Base-by-base conservation (phyloP, 116 monocot species). In the Papilionanthe hybrid region DNA sequence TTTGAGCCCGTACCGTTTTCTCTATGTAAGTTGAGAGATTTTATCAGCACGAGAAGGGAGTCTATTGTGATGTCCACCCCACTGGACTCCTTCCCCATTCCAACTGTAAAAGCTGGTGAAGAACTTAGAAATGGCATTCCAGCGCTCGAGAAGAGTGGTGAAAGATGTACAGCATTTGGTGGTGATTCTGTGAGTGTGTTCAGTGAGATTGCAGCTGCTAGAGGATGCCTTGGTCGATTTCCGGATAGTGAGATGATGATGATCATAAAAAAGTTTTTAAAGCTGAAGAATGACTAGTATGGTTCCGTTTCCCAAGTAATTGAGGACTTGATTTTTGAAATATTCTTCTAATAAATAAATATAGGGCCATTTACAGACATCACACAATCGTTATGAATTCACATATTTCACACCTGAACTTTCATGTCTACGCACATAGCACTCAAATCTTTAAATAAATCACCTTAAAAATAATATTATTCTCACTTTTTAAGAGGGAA, bases 201-300 rank as follows among this genome's bases (percentile, higher is more conserved):
- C 83, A 93, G 55, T 72, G 95, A 98, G 84, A 75, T 91, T 42
- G 91, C 92, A 45, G 95, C 94, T n/a, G 88, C 94, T 23, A 85
- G 82, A 79, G 98, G 98, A 1, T 91, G 91, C 72, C 93, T 98
- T 7, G 98, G 98, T 23, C 79, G 95, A 65, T 98, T 98, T 83
- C 93, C 94, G 7, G 98, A 94, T 53, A 93, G 94, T 65, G 98
- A 98, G 88, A 98, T 98, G 98, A 98, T 98, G 94, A 90, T 94
- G 10, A 85, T 94, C 32, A 89, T 94, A 25, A 98, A 94, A 82
- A 98, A 98, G 79, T 98, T 88, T 44, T 66, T 98, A 25, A 98
- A 98, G 82, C 78, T 78, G 73, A 98, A 98, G 87, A 98, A 94
- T 72, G 98, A 91, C 7, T 98, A 88, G 50, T 79, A 6, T 25